Conservation (phyloP, 1,139 yeast species). For the Pichia sp. region DNA sequence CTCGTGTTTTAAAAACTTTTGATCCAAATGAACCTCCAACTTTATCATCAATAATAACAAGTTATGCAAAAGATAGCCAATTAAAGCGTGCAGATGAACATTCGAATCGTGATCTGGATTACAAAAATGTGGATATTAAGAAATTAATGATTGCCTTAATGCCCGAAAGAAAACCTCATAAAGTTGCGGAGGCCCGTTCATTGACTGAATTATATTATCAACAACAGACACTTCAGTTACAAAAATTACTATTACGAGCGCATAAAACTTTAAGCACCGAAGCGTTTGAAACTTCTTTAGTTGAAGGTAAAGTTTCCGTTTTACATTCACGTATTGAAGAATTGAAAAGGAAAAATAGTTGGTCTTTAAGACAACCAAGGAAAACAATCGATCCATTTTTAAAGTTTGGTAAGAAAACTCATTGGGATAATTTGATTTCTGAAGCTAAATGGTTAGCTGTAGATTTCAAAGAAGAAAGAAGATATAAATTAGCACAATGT, state of each 20-base stretch:
- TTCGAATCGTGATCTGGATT: conserved; percentile 27
- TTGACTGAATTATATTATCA: conserved; percentile 80
- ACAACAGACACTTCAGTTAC: conserved; percentile 81
- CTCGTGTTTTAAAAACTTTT: not conserved
- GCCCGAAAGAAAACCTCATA: conserved; percentile 43
- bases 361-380: conserved; percentile 88
- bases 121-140: conserved; percentile 31
- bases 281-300: conserved; percentile 72
- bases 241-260: conserved; percentile 73
- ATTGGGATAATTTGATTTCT: conserved; percentile 68
- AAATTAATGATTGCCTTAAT: conserved; percentile 37
- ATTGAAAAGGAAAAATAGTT: conserved; percentile 74
- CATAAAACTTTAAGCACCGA: conserved; percentile 84
- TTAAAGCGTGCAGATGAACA: conserved; percentile 25
- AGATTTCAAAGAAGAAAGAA: conserved; percentile 67
- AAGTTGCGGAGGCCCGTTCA: conserved; percentile 52
- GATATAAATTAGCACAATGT: conserved; percentile 66
- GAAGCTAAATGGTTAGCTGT: conserved; percentile 84
- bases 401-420: conserved; percentile 35
- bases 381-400: conserved; percentile 61
- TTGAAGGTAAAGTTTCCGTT: conserved; percentile 94
- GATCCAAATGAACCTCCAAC: conserved; percentile 25
- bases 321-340: conserved; percentile 89
- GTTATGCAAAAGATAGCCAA: conserved; percentile 19
- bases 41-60: conserved; percentile 24